Evolutionary conservation across 345 rosid species (phyloP), one percentile per base, ranked within the genome.

Genomic region (Hibiscus trionum): DNA sequence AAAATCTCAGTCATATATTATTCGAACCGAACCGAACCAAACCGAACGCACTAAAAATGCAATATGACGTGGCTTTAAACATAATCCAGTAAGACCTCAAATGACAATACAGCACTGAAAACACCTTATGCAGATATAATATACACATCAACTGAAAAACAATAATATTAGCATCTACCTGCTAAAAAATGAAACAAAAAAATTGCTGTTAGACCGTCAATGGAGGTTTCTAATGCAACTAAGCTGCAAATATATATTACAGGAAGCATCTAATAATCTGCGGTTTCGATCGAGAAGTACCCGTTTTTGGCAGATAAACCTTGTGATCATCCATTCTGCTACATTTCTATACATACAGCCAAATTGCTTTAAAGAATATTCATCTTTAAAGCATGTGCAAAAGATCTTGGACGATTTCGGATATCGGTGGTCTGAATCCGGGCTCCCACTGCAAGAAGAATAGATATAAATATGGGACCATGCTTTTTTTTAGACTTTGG

Each of bases 371-470:
- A 50, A 24, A 64, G 39, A 1, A 21, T 21, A 21, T 66, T 27
- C 57, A 29, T 57, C 16, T 17, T 77, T 82, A 85, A 67, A 88
- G 64, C 96, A 90, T 86, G 44, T 79, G 91, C 64, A 88, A 61
- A 52, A 94, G 93, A 75, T 92, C 96, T 78, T 94, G 97, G 50
- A 90, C 93, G 27, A 95, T 78, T 82, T 95, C 99, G 17, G 99
- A 92, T 67, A 88, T 82, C 0, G 81, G 82, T 17, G 97, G 99
- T 83, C 99, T 81, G 72, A 94, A 94, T 76, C 92, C 96, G 1
- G 99, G 97, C 74, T 90, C 97, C 79, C 80, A 78, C 97, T 95
- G 86, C 78, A 50, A 50, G 56, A 4, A 50, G 56, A 50, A 0
- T 21, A 21, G 31, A 29, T 29, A 29, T 29, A 29, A 29, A 29